Evolutionary conservation across 352 stramenopile species (phyloP), one percentile per base, ranked within the genome.

Genomic region (Plasmopara halstedii): DNA sequence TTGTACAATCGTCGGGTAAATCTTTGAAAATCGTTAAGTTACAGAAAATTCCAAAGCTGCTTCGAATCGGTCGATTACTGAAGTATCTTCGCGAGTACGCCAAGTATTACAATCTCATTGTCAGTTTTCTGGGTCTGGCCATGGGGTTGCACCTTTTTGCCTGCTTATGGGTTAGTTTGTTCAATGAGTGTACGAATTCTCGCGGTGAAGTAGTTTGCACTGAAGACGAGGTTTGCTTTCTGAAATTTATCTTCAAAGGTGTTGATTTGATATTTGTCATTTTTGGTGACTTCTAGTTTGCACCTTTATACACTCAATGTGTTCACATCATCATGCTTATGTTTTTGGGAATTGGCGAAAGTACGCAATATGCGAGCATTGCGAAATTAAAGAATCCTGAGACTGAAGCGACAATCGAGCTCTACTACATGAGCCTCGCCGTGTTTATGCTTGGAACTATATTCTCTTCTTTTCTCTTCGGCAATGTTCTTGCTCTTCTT

Each of bases 11-110:
- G 14, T 73, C 77, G 13, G 70, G 69, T 8, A 85, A 85, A 53
- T 85, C 75, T 13, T 54, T 90, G 43, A 92, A 90, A 46, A 87
- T 90, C 21, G 62, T 89, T 8, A 89, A 89, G 29, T 56, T 94
- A 2, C 74, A 91, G 43, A 94, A 91, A 34, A 76, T 89, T n/a
- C 79, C 77, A 10, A 91, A 89, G 48, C 49, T 94, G 4, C 58
- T 94, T 10, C 79, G 81, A 3, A 65, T 92, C 36, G 76, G 73
- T 13, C 67, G 74, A 0, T 53, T 88, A 15, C 62, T 90, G 27
- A 85, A 86, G 51, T 87, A 87, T 55, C 50, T 90, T 19, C 70
- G 74, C 40, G 73, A 88, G 56, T 88, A 88, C 49, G 79, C 77
- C 47, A 88, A 90, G 59, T 91, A 87, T 49, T 91, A 87, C 58